phyloP scores from a whole-genome alignment of 2,329 filamentous ascomycete species.

The Macrophomina tecta region DNA sequence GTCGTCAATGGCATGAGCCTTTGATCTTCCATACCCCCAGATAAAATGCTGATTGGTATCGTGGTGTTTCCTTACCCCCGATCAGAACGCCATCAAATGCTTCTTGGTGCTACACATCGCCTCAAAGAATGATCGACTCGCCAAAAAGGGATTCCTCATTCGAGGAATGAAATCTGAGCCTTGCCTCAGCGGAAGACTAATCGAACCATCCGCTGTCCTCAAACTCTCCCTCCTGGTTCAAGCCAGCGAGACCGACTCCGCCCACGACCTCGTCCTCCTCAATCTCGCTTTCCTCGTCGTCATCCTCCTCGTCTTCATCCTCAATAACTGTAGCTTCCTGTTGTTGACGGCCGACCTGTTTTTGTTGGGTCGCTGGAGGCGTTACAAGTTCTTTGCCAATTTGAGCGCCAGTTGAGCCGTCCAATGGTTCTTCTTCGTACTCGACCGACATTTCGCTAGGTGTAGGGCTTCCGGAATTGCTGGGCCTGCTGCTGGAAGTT shows the following conservation, averaged over 20 bases:
- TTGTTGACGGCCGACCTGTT: neutral
- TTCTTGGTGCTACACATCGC: neutral
- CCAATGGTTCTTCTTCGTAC: slow-evolving; percentile 15
- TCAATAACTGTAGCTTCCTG: slow-evolving; percentile 6
- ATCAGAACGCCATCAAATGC: slow-evolving; percentile 4
- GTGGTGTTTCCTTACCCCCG: neutral
- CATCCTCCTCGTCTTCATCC: slow-evolving; percentile 21
- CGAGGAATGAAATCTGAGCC: neutral
- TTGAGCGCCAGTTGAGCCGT: neutral
- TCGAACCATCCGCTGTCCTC: neutral
- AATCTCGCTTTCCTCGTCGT: slow-evolving; percentile 18
- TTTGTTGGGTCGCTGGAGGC: slow-evolving; percentile 17
- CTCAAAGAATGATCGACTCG: neutral
- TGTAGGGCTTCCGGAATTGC: slow-evolving; percentile 19
- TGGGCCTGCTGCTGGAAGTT: slow-evolving; percentile 20
- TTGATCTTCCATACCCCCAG: neutral
- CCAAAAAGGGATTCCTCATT: neutral
- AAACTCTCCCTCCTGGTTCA: slow-evolving; percentile 18
- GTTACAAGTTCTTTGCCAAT: neutral
- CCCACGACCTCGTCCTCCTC: slow-evolving; percentile 11
- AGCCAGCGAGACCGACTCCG: neutral
- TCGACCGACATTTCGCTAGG: slow-evolving; percentile 14
- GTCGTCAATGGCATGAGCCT: neutral
- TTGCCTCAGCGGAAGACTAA: neutral
- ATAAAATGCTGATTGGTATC: slow-evolving; percentile 14